Percentiles rank a stretch among this genome's conserved stretches.
phyloP scores from a whole-genome alignment of 331 rosid genomes.

The Pyracantha coccinea region DNA sequence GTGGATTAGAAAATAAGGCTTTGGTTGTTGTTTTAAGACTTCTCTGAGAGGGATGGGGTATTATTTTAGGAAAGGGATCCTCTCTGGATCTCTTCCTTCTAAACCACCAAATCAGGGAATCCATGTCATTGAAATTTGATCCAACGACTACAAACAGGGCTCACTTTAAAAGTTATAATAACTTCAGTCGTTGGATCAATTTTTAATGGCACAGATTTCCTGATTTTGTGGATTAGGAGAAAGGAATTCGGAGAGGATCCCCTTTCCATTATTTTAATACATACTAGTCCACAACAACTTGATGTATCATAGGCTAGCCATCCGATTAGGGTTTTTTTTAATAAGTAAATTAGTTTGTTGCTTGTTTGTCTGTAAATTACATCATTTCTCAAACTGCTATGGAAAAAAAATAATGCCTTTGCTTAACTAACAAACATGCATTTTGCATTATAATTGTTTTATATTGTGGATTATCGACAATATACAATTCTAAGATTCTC shows the following conservation, averaged over 20 bases:
- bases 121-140: accelerated
- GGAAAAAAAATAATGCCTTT: background rate
- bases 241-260: too few relatives aligned
- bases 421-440: background rate
- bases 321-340: background rate
- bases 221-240: too few relatives aligned
- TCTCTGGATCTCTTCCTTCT: accelerated
- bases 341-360: too few relatives aligned
- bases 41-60: too few relatives aligned
- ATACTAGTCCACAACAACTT: background rate
- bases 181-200: accelerated
- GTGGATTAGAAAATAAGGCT: background rate
- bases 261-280: background rate
- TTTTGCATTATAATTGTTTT: background rate
- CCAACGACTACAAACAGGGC: accelerated
- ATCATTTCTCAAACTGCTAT: background rate
- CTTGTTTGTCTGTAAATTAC: background rate
- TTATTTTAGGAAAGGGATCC: background rate
- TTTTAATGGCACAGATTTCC: accelerated
- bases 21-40: background rate
- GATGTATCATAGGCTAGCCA: background rate
- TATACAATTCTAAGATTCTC: background rate
- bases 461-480: too few relatives aligned
- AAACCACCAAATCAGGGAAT: accelerated
- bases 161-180: too few relatives aligned